phyloP scores from a whole-genome alignment of 805 yeast species.

The Hanseniaspora singularis region DNA sequence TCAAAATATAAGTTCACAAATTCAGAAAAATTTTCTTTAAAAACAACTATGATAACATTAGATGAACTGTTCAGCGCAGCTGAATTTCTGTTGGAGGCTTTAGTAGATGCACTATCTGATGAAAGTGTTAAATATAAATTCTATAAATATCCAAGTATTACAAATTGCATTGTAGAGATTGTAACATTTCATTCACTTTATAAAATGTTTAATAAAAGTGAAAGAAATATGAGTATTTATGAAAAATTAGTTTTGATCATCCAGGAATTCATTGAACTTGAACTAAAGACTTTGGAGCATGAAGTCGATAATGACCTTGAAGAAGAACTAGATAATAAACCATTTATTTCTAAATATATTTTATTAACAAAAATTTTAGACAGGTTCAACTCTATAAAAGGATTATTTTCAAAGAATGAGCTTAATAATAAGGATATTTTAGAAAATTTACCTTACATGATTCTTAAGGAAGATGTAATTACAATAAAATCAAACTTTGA shows the following conservation, averaged over 20 bases:
- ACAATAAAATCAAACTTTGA: constrained; percentile 6
- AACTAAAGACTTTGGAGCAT: not conserved
- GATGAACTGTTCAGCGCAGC: constrained; percentile 3
- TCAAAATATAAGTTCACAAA: constrained; percentile 6
- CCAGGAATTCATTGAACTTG: not conserved
- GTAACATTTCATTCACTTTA: constrained; percentile 23
- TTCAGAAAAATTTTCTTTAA: constrained; percentile 4
- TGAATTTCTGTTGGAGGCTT: constrained; percentile 2
- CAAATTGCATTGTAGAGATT: constrained; percentile 20
- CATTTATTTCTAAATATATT: not conserved
- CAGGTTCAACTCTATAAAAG: constrained; percentile 10
- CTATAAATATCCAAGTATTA: constrained; percentile 24
- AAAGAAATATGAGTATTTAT: constrained; percentile 19
- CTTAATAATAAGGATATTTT: constrained; percentile 1
- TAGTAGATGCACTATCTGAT: not conserved
- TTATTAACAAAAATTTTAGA: constrained; percentile 1
- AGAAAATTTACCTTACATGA: constrained; percentile 9
- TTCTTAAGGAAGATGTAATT: constrained; percentile 14
- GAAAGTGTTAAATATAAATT: constrained; percentile 14
- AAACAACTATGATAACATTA: constrained; percentile 1
- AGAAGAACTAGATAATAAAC: not conserved
- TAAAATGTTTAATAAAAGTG: constrained; percentile 20
- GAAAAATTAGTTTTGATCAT: constrained; percentile 21
- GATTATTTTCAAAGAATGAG: constrained; percentile 7
- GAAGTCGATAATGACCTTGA: constrained; percentile 7